A percentile compares a stretch with the other conserved stretches of the same genome.
phyloP scores from a whole-genome alignment of 768 basidiomycete genomes.

The Lactarius hengduanensis region DNA sequence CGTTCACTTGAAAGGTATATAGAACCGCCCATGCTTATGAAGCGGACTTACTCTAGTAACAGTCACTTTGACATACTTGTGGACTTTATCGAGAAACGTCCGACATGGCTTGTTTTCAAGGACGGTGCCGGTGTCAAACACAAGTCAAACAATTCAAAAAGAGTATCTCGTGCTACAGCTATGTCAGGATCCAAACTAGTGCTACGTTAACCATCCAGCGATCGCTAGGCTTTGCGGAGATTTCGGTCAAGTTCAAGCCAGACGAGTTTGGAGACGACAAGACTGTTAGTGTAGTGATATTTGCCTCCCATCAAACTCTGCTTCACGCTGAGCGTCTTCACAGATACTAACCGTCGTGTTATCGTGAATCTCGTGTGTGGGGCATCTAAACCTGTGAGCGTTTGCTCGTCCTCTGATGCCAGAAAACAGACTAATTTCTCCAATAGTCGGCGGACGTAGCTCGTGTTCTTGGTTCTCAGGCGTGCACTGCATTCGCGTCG shows the following conservation, averaged over 20 bases:
- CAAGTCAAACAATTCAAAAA: neutral
- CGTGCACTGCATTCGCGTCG: neutral
- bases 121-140: neutral
- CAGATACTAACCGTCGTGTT: neutral
- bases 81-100: neutral
- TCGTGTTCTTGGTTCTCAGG: neutral
- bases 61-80: neutral
- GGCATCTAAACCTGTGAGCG: neutral
- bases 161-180: neutral
- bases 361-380: neutral
- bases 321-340: neutral
- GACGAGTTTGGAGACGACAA: neutral
- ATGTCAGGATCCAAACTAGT: neutral
- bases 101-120: neutral
- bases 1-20: neutral
- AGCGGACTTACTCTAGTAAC: neutral
- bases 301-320: too few species aligned
- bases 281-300: neutral
- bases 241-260: neutral
- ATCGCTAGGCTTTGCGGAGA: neutral
- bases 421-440: neutral
- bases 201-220: neutral
- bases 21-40: neutral
- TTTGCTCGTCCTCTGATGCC: accelerated
- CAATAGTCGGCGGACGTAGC: neutral